A percentile compares a stretch with the other conserved stretches of the same genome.
Conservation (phyloP, 116 monocot genomes). For the Papilionanthe hybrid region DNA sequence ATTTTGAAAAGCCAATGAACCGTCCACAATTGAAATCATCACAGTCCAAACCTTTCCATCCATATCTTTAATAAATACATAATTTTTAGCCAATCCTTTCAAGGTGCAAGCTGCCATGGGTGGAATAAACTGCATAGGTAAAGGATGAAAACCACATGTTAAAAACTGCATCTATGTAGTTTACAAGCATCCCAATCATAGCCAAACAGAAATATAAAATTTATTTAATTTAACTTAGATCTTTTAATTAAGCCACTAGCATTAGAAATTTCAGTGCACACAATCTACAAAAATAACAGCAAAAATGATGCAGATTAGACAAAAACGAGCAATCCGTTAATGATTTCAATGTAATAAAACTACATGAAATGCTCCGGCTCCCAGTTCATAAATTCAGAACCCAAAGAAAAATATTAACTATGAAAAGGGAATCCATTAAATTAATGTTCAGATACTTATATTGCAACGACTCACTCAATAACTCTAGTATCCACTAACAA, state of each 20-base stretch:
- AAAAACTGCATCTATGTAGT: not conserved
- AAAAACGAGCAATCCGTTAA: not conserved
- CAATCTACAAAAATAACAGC: not conserved
- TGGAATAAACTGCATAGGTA: slow-evolving; percentile 29
- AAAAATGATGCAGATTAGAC: not conserved
- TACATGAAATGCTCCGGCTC: not conserved
- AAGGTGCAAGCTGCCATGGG: slow-evolving; percentile 19
- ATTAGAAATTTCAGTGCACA: not conserved
- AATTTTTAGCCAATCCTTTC: slow-evolving; percentile 5
- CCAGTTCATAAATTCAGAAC: not conserved
- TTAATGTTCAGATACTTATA: too few relatives aligned
- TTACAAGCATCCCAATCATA: not conserved
- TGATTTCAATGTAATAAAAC: not conserved
- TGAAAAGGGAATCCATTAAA: not conserved
- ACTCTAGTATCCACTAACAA: too few relatives aligned
- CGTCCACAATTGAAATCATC: slow-evolving; percentile 13
- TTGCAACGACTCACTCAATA: too few relatives aligned
- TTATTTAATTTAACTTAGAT: not conserved
- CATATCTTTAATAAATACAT: slow-evolving; percentile 20
- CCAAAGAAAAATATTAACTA: not conserved
- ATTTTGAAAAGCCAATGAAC: slow-evolving; percentile 29
- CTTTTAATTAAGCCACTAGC: not conserved
- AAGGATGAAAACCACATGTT: not conserved
- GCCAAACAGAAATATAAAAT: not conserved
- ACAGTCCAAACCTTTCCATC: slow-evolving; percentile 20